Conservation (phyloP, 2,329 filamentous ascomycete genomes). For the Scorias spongiosa region DNA sequence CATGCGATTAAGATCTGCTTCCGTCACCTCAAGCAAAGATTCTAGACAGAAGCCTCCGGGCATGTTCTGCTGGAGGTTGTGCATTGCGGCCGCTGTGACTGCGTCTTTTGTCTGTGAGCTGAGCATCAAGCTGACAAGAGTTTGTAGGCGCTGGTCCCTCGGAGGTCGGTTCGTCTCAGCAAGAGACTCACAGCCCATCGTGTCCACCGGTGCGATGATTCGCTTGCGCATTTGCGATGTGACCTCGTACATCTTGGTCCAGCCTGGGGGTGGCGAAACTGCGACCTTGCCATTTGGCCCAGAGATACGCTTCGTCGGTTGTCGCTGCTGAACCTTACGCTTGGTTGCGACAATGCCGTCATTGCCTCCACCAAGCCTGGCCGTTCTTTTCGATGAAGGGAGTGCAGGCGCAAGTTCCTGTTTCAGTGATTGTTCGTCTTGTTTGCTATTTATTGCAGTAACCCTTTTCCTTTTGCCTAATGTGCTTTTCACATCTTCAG, state of each 20-base stretch:
- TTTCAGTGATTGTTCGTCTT: no score
- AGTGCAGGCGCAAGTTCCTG: no score
- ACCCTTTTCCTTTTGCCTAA: no score
- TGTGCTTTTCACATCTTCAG: no score
- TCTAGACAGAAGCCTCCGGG: slow-evolving; percentile 53
- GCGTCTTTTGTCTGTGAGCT: slow-evolving; percentile 90
- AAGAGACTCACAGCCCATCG: slow-evolving; percentile 83
- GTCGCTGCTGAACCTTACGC: slow-evolving; percentile 3
- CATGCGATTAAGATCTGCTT: slow-evolving; percentile 51
- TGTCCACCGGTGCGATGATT: slow-evolving; percentile 74
- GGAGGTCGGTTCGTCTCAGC: slow-evolving; percentile 38
- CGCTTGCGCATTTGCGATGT: slow-evolving; percentile 64
- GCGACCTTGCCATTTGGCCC: slow-evolving; percentile 14
- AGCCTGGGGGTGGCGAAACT: slow-evolving; percentile 51
- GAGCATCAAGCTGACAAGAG: slow-evolving; percentile 75
- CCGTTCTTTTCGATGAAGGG: no score
- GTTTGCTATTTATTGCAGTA: no score
- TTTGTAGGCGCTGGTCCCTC: slow-evolving; percentile 62
- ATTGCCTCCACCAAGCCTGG: no score
- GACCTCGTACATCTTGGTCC: slow-evolving; percentile 65
- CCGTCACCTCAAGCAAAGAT: slow-evolving; percentile 59
- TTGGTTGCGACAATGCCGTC: neutral
- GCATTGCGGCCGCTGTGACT: slow-evolving; percentile 72
- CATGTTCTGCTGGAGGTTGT: slow-evolving; percentile 59
- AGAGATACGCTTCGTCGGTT: slow-evolving; percentile 21